phyloP scores from a whole-genome alignment of 129 eudicot species.

The Calendula officinalis region DNA sequence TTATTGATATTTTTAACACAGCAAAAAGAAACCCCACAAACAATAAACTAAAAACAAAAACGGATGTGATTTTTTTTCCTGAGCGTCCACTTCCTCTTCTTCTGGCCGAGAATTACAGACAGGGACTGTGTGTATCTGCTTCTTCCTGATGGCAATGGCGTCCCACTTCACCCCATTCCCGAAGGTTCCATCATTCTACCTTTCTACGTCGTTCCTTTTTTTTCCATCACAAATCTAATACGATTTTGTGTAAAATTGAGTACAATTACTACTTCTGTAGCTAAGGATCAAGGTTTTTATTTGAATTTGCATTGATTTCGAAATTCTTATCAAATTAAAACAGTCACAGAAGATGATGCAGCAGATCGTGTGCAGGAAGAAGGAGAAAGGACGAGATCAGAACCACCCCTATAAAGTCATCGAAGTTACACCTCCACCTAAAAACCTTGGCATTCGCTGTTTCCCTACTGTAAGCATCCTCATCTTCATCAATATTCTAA shows the following conservation, averaged over 20 bases:
- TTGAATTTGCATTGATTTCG: slow-evolving; percentile 1
- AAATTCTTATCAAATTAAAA: neutral
- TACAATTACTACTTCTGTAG: neutral
- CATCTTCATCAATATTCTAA: neutral
- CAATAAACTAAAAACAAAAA: too few relatives aligned
- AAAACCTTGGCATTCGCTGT: slow-evolving; percentile 79
- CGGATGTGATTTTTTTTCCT: neutral
- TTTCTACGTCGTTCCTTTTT: neutral
- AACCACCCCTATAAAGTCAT: slow-evolving; percentile 77
- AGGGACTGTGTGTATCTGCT: slow-evolving; percentile 23
- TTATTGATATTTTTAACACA: too few relatives aligned
- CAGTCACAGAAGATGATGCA: slow-evolving; percentile 41
- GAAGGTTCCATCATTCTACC: slow-evolving; percentile 31
- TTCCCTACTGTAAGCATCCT: slow-evolving; percentile 62
- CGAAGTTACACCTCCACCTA: slow-evolving; percentile 90
- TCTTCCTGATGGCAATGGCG: slow-evolving; percentile 44
- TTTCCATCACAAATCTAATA: neutral
- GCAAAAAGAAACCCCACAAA: too few relatives aligned
- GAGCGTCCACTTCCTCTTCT: slow-evolving; percentile 7
- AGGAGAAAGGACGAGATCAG: slow-evolving; percentile 64
- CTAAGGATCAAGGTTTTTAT: slow-evolving; percentile 1
- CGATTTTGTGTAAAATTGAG: slow-evolving; percentile 11
- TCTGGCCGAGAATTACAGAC: slow-evolving; percentile 18
- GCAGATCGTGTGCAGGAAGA: slow-evolving; percentile 64
- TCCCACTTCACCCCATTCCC: slow-evolving; percentile 30